These are phyloP conservation scores for Angophora floribunda DNA, from an alignment of 345 rosid genomes.

Conservation along the genomic window DNA sequence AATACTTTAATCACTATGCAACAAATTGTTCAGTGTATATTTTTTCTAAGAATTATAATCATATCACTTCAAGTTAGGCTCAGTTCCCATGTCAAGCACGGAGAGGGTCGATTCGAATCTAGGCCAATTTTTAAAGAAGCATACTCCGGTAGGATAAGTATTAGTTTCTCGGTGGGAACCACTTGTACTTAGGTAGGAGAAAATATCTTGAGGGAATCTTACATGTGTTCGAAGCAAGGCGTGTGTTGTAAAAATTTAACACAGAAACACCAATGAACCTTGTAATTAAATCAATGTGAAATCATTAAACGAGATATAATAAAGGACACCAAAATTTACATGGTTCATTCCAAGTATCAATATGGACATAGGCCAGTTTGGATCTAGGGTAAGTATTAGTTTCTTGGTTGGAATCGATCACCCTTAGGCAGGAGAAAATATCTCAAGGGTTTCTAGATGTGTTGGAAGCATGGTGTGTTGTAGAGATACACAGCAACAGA, in stretches of 20 bases:
- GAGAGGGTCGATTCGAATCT: background rate
- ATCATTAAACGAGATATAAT: no score
- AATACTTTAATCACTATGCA: background rate
- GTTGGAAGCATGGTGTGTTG: background rate
- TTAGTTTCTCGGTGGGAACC: background rate
- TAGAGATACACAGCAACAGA: no score
- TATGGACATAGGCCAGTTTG: background rate
- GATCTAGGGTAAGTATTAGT: background rate
- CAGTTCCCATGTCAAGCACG: background rate
- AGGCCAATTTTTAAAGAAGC: background rate
- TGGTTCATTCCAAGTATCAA: no score
- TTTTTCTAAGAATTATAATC: background rate
- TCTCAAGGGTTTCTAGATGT: background rate
- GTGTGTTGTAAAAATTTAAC: no score
- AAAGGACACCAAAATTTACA: no score
- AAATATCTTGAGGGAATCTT: background rate
- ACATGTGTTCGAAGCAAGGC: background rate
- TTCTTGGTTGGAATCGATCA: background rate
- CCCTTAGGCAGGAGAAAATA: background rate
- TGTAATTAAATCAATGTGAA: no score
- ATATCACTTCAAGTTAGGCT: background rate
- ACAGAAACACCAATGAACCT: no score
- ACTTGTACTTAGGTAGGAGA: background rate
- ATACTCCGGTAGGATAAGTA: background rate
- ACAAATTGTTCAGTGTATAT: background rate